A percentile compares a stretch with the other conserved stretches of the same genome.
Evolutionary conservation across 345 rosid genomes (phyloP).

Genomic region (Litchi chinensis): DNA sequence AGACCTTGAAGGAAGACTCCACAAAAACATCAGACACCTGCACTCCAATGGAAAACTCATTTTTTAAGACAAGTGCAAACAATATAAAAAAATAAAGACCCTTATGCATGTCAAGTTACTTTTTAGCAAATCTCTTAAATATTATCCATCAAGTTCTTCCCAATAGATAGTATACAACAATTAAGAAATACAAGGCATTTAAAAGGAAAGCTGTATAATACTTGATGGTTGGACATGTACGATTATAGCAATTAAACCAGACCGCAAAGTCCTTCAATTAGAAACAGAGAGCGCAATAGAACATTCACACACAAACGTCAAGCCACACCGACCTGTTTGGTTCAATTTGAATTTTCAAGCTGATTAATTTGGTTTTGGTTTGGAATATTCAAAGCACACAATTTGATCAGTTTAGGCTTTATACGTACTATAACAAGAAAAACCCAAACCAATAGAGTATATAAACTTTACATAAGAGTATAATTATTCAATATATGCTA

Average conservation of each 20-base stretch:
- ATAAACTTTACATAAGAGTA: neutral
- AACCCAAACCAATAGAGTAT: neutral
- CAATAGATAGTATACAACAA: neutral
- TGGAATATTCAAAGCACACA: neutral
- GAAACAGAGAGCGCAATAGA: neutral
- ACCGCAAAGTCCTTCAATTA: neutral
- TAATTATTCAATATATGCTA: neutral
- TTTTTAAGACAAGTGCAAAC: neutral
- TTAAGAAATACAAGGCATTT: neutral
- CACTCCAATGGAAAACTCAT: constrained; percentile 23
- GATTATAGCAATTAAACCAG: neutral
- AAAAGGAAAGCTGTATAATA: neutral
- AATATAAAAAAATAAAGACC: neutral
- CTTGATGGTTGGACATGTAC: neutral
- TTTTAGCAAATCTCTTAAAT: neutral
- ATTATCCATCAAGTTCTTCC: neutral
- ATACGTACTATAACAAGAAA: neutral
- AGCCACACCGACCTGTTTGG: neutral
- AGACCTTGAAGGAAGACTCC: constrained; percentile 77
- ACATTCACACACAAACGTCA: neutral
- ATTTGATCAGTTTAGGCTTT: neutral
- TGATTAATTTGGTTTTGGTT: neutral
- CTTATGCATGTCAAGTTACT: neutral
- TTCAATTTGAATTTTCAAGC: neutral
- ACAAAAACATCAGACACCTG: constrained; percentile 83